These are phyloP conservation scores for Salvia sclarea DNA, from an alignment of 305 asterid genomes.

Conservation along the genomic window DNA sequence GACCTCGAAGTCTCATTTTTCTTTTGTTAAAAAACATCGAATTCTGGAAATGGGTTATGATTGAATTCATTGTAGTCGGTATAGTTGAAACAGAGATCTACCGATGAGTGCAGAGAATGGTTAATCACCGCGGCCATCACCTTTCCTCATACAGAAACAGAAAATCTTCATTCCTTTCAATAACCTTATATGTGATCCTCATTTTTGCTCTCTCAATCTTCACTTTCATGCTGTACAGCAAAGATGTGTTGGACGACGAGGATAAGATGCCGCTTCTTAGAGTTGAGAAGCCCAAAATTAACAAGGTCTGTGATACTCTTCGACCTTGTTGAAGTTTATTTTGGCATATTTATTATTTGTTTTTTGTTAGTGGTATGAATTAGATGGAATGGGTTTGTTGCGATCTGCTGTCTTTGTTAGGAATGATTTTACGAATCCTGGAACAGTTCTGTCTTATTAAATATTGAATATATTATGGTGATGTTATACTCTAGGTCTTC, in stretches of 20 bases:
- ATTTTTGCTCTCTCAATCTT: conserved; percentile 62
- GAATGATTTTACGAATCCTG: not conserved
- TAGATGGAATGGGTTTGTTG: not conserved
- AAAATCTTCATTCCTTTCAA: conserved; percentile 52
- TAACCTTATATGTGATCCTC: conserved; percentile 53
- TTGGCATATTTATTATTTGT: not conserved
- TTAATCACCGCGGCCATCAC: conserved; percentile 42
- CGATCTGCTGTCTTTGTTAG: not conserved
- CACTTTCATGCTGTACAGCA: conserved; percentile 60
- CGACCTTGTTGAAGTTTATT: not conserved
- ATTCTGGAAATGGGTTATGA: not conserved
- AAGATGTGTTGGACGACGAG: conserved; percentile 60
- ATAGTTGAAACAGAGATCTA: conserved; percentile 28
- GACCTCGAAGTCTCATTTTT: not conserved
- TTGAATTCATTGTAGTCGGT: not conserved
- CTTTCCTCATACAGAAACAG: conserved; percentile 38
- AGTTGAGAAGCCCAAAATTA: conserved; percentile 37
- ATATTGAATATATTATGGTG: conserved; percentile 1
- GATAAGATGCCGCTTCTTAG: conserved; percentile 39
- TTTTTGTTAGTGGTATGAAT: not conserved
- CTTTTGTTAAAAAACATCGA: not conserved
- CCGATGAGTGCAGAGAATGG: conserved; percentile 46
- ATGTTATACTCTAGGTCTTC: not conserved
- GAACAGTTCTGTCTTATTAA: no score
- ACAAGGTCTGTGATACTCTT: conserved; percentile 40